Conservation (phyloP, 108 stramenopile genomes). For the Pseudonitzschia delicatissima region DNA sequence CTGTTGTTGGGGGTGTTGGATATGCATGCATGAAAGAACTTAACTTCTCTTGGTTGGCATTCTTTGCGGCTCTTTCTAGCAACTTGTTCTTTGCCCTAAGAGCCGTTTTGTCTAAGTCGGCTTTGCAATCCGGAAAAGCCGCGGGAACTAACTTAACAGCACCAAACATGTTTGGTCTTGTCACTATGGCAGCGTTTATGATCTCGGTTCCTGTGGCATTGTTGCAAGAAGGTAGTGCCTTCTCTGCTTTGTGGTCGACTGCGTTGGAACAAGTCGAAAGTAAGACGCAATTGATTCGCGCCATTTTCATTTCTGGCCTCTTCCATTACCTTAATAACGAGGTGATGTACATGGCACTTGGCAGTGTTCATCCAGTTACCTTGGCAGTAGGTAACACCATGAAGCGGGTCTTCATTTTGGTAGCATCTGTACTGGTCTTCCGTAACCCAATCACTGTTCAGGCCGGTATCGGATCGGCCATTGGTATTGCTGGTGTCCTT, state of each 20-base stretch:
- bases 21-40: slow-evolving; percentile 88
- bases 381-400: slow-evolving; percentile 95
- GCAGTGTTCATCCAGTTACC: slow-evolving; percentile 90
- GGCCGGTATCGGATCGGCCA: slow-evolving; percentile 70
- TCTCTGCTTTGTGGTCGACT: slow-evolving; percentile 40
- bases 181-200: slow-evolving; percentile 77
- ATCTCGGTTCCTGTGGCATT: slow-evolving; percentile 75
- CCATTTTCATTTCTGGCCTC: slow-evolving; percentile 74
- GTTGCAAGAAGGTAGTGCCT: slow-evolving; percentile 54
- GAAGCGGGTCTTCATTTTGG: slow-evolving; percentile 96
- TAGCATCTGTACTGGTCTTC: slow-evolving; percentile 91
- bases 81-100: slow-evolving; percentile 88
- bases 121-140: slow-evolving; percentile 49
- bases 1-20: slow-evolving; percentile 88
- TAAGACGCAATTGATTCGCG: slow-evolving; percentile 37
- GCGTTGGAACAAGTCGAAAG: slow-evolving; percentile 33
- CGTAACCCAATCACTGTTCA: slow-evolving; percentile 79
- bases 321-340: slow-evolving; percentile 96
- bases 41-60: slow-evolving; percentile 88
- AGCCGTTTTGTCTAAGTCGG: slow-evolving; percentile 86
- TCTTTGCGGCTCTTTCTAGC: slow-evolving; percentile 87
- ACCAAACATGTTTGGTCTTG: slow-evolving; percentile 90
- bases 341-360: slow-evolving; percentile 92
- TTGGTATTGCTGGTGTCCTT: slow-evolving; percentile 82
- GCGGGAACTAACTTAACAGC: slow-evolving; percentile 68